Evolutionary conservation across 345 rosid genomes (phyloP).

Genomic region (Triadica sebifera): DNA sequence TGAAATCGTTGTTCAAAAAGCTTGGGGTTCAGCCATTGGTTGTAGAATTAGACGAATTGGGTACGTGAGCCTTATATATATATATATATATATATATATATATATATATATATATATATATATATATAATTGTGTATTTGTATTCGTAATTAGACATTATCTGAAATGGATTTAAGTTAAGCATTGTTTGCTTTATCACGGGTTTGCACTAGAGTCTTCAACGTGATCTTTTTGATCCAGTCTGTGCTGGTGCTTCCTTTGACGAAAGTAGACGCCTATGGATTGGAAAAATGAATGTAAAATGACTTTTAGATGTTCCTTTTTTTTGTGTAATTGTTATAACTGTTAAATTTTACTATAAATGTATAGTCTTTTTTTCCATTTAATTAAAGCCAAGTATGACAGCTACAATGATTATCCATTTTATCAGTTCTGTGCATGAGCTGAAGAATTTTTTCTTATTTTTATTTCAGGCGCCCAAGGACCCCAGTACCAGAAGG

Average conservation of each 20-base stretch:
- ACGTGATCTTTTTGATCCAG: neutral
- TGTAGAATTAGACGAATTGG: constrained; percentile 86
- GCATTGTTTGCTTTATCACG: neutral
- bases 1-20: constrained; percentile 76
- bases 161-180: neutral
- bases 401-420: neutral
- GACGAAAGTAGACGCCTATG: neutral
- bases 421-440: neutral
- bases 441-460: neutral
- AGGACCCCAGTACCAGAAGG: constrained; percentile 83
- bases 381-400: neutral
- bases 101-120: neutral
- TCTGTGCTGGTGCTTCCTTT: neutral
- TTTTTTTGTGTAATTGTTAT: neutral
- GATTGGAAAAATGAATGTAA: neutral
- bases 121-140: neutral
- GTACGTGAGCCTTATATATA: constrained; percentile 36
- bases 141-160: neutral
- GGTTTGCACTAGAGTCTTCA: too few relatives aligned
- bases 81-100: neutral
- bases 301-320: neutral
- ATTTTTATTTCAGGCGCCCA: constrained; percentile 58
- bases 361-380: too few relatives aligned
- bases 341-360: neutral
- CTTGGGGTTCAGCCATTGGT: constrained; percentile 75